Evolutionary conservation across 2,329 filamentous ascomycete genomes (phyloP), one percentile per base, ranked within the genome.

Genomic region (Aspergillus hortae): DNA sequence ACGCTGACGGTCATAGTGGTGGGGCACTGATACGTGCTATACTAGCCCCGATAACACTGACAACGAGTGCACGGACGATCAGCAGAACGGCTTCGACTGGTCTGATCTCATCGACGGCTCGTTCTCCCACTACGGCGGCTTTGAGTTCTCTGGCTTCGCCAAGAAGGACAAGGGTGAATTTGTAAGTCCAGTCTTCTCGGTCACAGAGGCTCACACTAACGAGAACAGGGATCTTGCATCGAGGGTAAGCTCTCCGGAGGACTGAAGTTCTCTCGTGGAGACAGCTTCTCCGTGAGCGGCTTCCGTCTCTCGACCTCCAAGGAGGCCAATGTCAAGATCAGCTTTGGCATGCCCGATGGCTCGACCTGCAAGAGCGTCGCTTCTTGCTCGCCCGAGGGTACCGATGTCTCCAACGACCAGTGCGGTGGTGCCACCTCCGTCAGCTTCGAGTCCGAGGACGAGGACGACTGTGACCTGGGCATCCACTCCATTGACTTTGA

Each of bases 361-460:
- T 86, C 83, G 12, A 82, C 73, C 54, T 97, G 92, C 85, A 92
- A 89, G 77, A 88, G 95, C 64, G 84, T 83, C 56, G 77, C 82
- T 59, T 67, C 78, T 48, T 95, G 90, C 82, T 82, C 79, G 58
- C 76, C 80, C 50, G 76, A 79, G 14, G 89, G 89, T 64, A 86
- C 84, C 53, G 82, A 80, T 44, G 79, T 96, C 63, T 75, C 83
- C 74, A 96, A 96, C 82, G 83, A 78, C 55, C 90, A 96, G 80
- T 97, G 92, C 70, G 92, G 91, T 82, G 92, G 92, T 73, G 92
- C 92, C 59, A 90, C 81, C 68, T 85, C 84, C 52, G 90, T 96
- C 56, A 85, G 82, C 49, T 85, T 96, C 68, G 75, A 79, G 58
- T 72, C 9, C 7, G 35, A 86, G 67, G 75, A 82, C 57, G 70